These are phyloP conservation scores for Shiraia sp. DNA, from an alignment of 2,329 filamentous ascomycete species.

Conservation along the genomic window DNA sequence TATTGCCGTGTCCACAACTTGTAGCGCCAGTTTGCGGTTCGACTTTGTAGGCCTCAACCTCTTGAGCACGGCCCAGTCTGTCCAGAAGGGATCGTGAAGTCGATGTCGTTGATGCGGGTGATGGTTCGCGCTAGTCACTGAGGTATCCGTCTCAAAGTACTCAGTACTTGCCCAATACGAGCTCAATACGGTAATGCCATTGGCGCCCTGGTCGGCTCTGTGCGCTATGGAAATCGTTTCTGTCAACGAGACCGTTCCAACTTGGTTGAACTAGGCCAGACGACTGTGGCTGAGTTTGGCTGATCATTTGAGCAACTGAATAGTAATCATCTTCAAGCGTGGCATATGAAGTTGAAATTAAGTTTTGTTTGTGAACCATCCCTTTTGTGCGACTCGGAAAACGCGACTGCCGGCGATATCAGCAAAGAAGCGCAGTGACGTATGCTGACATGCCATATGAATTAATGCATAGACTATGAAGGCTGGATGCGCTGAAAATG, in stretches of 20 bases:
- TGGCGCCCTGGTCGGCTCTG: no score
- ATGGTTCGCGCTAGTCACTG: constrained; percentile 43
- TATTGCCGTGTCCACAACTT: constrained; percentile 15
- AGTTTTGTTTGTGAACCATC: constrained; percentile 9
- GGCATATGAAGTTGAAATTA: constrained; percentile 19
- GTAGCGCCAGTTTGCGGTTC: constrained; percentile 16
- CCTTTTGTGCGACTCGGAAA: constrained; percentile 10
- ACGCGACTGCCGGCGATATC: constrained; percentile 2
- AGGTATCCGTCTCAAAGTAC: neutral
- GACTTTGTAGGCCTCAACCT: neutral
- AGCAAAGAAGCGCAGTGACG: constrained; percentile 7
- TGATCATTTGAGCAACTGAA: no score
- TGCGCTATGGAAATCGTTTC: no score
- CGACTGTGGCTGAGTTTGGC: no score
- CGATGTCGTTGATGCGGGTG: constrained; percentile 25
- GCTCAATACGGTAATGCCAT: no score
- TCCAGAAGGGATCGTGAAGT: constrained; percentile 22
- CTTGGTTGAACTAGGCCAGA: no score
- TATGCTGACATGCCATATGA: constrained; percentile 23
- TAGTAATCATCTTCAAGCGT: neutral
- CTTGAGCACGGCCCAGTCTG: constrained; percentile 9
- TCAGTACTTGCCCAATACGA: no score
- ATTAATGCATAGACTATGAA: constrained; percentile 45
- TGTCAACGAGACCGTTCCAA: no score
- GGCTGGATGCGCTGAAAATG: constrained; percentile 20